Conservation (phyloP, 306 rosid species). For the Prunus mume region DNA sequence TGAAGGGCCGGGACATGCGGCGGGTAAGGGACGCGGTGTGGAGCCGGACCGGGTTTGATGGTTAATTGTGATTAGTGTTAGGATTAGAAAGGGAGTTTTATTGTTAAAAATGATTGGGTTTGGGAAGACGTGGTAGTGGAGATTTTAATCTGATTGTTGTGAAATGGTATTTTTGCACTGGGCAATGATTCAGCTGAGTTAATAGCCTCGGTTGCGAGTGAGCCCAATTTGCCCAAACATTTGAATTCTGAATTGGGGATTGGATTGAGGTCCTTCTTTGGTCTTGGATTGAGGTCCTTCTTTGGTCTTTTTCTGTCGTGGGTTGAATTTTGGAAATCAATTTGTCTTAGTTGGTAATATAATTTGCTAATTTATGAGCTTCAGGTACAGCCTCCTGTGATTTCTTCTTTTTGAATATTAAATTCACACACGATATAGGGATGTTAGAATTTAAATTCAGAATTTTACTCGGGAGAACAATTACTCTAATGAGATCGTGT, state of each 20-base stretch:
- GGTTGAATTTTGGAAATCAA: slow-evolving; percentile 9
- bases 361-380: not conserved
- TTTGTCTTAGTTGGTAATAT: not conserved
- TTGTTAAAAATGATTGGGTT: not conserved
- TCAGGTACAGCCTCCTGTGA: too few species aligned
- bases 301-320: not conserved
- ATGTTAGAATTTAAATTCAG: rapidly evolving
- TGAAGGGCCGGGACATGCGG: slow-evolving; percentile 93
- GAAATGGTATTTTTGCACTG: not conserved
- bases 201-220: slow-evolving; percentile 24
- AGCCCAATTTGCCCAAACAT: slow-evolving; percentile 46
- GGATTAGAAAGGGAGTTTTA: not conserved
- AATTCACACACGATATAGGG: too few species aligned
- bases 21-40: slow-evolving; percentile 95
- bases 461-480: too few species aligned
- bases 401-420: too few species aligned
- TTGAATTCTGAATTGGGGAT: not conserved
- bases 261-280: not conserved
- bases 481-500: too few species aligned
- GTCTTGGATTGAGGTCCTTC: not conserved
- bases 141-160: not conserved
- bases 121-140: not conserved
- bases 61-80: slow-evolving; percentile 26
- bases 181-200: slow-evolving; percentile 16
- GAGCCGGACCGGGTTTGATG: slow-evolving; percentile 96